These are phyloP conservation scores for Daedalea quercina DNA, from an alignment of 768 basidiomycete genomes.

Conservation along the genomic window DNA sequence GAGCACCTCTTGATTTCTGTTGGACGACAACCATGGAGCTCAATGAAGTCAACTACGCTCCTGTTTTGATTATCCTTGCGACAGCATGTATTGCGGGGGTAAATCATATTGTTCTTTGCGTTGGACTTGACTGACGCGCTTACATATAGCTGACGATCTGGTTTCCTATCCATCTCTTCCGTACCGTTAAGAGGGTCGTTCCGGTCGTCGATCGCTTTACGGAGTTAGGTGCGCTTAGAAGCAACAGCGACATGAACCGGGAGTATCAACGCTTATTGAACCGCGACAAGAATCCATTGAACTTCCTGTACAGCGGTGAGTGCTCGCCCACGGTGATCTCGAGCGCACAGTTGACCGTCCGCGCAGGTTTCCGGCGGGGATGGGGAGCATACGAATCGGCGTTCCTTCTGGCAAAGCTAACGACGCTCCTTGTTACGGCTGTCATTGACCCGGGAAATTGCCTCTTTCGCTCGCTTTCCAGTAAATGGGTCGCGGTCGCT, in stretches of 20 bases:
- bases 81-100: constrained; percentile 45
- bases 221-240: constrained; percentile 61
- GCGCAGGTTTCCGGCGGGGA: constrained; percentile 55
- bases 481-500: constrained; percentile 44
- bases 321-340: background rate
- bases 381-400: constrained; percentile 64
- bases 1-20: constrained; percentile 65
- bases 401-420: constrained; percentile 66
- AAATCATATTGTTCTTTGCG: constrained; percentile 17
- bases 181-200: constrained; percentile 47
- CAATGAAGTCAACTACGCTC: constrained; percentile 65
- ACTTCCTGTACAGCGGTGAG: constrained; percentile 64
- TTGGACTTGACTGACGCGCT: background rate
- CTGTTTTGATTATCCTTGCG: constrained; percentile 52
- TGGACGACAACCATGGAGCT: constrained; percentile 74
- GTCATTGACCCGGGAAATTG: constrained; percentile 70
- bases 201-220: constrained; percentile 64
- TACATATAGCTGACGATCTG: constrained; percentile 53
- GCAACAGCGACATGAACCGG: constrained; percentile 48
- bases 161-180: constrained; percentile 60
- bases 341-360: constrained; percentile 2
- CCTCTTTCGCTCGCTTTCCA: constrained; percentile 49
- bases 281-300: constrained; percentile 60
- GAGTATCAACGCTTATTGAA: constrained; percentile 65
- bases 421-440: constrained; percentile 57